Evolutionary conservation across 2,329 filamentous ascomycete genomes (phyloP).

Genomic region (Huntiella savannae): DNA sequence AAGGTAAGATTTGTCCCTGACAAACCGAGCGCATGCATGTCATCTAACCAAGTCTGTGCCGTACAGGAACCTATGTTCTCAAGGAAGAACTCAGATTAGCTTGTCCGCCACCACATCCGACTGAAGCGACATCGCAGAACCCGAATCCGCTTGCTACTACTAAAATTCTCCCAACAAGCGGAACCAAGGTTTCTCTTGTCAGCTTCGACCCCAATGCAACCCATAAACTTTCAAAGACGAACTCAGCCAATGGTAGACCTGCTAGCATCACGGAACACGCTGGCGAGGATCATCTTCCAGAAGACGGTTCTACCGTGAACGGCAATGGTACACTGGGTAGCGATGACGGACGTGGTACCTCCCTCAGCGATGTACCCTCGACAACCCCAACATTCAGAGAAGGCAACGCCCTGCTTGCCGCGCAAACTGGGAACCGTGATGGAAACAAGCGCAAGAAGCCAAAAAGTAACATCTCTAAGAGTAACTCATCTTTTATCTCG

Average conservation of each 20-base stretch:
- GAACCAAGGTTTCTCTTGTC: constrained; percentile 67
- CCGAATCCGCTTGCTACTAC: constrained; percentile 80
- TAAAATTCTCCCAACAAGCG: constrained; percentile 63
- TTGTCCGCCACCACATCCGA: constrained; percentile 86
- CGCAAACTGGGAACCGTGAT: constrained; percentile 39
- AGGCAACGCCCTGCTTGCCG: constrained; percentile 52
- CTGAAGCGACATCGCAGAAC: constrained; percentile 70
- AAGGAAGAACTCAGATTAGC: constrained; percentile 84
- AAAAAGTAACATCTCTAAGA: constrained; percentile 97
- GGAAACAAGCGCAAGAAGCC: constrained; percentile 77
- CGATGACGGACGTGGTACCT: constrained; percentile 34
- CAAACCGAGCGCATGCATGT: neutral
- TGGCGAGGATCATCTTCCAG: constrained; percentile 15
- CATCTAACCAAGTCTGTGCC: neutral
- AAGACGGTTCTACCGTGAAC: neutral
- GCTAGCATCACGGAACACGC: constrained; percentile 42
- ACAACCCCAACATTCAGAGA: constrained; percentile 59
- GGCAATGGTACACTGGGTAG: constrained; percentile 27
- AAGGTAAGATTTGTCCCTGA: constrained; percentile 37
- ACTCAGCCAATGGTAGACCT: constrained; percentile 27
- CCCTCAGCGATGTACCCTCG: constrained; percentile 29
- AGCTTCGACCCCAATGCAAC: constrained; percentile 43
- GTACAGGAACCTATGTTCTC: constrained; percentile 67
- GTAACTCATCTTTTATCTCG: constrained; percentile 97
- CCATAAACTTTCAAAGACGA: constrained; percentile 34